Conservation (phyloP, 306 rosid species). For the Lotus japonicus region DNA sequence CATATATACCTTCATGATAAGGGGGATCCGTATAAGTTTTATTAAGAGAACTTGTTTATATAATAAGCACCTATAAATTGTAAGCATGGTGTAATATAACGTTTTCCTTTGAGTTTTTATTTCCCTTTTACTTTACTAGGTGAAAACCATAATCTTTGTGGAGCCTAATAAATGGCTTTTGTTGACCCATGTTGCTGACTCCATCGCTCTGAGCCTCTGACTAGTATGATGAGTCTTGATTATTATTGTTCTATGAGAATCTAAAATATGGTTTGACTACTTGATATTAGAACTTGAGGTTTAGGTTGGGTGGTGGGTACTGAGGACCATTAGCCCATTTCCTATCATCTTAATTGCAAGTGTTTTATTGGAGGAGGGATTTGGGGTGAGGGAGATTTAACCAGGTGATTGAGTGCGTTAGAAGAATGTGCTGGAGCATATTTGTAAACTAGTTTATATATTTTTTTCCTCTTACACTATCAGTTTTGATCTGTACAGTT, state of each 20-base stretch:
- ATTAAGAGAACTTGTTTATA: not conserved
- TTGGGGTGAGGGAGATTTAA: not conserved
- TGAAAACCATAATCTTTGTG: not conserved
- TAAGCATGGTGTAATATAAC: not conserved
- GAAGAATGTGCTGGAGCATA: not conserved
- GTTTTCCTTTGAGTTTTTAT: not conserved
- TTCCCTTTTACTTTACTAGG: too few relatives aligned
- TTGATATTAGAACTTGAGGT: not conserved
- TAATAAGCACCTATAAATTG: not conserved
- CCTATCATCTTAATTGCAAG: not conserved
- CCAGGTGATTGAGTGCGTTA: not conserved
- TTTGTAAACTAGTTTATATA: not conserved
- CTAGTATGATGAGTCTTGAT: not conserved
- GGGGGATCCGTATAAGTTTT: not conserved
- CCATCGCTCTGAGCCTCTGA: too few relatives aligned
- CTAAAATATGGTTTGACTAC: not conserved
- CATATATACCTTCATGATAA: not conserved
- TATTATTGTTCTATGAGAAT: not conserved
- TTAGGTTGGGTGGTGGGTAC: not conserved
- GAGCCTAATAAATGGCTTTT: not conserved
- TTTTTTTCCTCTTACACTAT: not conserved
- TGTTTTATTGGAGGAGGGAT: not conserved
- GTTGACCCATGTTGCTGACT: not conserved
- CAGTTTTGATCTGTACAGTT: not conserved
- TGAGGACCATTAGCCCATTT: not conserved